These are phyloP conservation scores for Proliferodiscus dingleyae DNA, from an alignment of 2,329 filamentous ascomycete species.

Conservation along the genomic window DNA sequence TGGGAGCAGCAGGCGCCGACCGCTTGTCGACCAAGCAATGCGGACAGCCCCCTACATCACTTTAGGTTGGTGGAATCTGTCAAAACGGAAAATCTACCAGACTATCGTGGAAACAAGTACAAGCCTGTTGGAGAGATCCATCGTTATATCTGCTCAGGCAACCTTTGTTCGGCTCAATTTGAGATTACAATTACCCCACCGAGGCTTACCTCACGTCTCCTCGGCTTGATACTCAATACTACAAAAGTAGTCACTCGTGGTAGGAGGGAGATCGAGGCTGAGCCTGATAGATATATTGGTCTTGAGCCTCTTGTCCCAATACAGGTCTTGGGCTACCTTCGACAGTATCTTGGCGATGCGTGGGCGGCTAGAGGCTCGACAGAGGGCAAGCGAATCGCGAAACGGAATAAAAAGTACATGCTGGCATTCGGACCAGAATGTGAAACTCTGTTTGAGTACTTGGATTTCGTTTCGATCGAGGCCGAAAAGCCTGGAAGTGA, in stretches of 20 bases:
- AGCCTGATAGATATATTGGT: conserved; percentile 47
- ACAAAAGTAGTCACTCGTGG: conserved; percentile 48
- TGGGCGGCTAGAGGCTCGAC: conserved; percentile 39
- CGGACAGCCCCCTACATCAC: conserved; percentile 56
- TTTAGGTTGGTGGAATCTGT: conserved; percentile 39
- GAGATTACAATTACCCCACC: conserved; percentile 49
- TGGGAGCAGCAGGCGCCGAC: conserved; percentile 29
- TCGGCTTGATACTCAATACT: conserved; percentile 49
- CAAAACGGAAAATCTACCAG: conserved; percentile 31
- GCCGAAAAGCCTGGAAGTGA: conserved; percentile 30
- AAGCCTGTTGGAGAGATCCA: conserved; percentile 36
- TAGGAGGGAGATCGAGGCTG: conserved; percentile 43
- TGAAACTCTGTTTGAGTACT: conserved; percentile 48
- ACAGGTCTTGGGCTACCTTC: conserved; percentile 51
- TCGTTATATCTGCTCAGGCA: conserved; percentile 54
- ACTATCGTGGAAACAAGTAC: conserved; percentile 26
- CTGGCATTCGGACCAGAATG: conserved; percentile 60
- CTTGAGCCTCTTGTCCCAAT: conserved; percentile 46
- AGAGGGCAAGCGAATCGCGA: conserved; percentile 49
- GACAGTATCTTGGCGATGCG: conserved; percentile 56
- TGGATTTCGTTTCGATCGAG: conserved; percentile 48
- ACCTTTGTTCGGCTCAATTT: conserved; percentile 49
- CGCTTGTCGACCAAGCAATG: conserved; percentile 33
- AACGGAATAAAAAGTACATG: conserved; percentile 59
- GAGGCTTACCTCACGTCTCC: conserved; percentile 43